Base-by-base conservation (phyloP, 495 filamentous ascomycete genomes). In the Tricharina praecox region DNA sequence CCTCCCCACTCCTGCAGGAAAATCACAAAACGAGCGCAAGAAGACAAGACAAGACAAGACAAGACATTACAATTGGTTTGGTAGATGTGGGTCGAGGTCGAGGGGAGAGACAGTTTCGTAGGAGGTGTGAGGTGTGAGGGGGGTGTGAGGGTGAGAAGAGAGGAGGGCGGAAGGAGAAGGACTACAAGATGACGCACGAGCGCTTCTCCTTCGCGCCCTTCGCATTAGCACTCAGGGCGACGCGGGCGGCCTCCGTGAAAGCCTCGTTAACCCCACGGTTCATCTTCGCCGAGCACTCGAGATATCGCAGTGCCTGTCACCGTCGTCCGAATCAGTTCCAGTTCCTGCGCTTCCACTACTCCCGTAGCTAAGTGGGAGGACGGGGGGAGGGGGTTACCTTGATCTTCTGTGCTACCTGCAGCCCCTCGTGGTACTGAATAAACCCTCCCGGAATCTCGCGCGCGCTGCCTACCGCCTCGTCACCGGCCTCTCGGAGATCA, bases 221-320 rank as follows among this genome's bases (percentile, higher is more conserved):
- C 47, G 72, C 71, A 65, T 86, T 93, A 33, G 95, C 90, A 19
- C 81, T 81, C 21, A 97, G 68, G 5, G 90, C 90, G n/a, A 96
- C 90, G 57, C 93, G 79, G 36, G 90, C 92, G 30, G 90, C 90
- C 68, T 97, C 90, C 36, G 92, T 95, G 62, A 97, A 97, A 26
- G 90, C 92, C 63, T 97, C 90, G 61, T 94, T 90, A 56, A 97
- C 93, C 45, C 90, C 90, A 30, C 90, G 73, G 66, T 97, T 97
- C 62, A 85, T 79, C 71, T 94, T 94, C 11, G 90, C 90, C 23
- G 92, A 96, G 71, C 90, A 97, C 68, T 97, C 90, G 78, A 97
- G 71, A 64, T 97, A 97, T 53, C 93, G 77, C 50, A 95, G 73
- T 9, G 90, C 79, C 42, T 76, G 62, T n/a, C 2, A 11, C 21